Conservation (phyloP, 495 filamentous ascomycete genomes). For the Aspergillus ostianus region DNA sequence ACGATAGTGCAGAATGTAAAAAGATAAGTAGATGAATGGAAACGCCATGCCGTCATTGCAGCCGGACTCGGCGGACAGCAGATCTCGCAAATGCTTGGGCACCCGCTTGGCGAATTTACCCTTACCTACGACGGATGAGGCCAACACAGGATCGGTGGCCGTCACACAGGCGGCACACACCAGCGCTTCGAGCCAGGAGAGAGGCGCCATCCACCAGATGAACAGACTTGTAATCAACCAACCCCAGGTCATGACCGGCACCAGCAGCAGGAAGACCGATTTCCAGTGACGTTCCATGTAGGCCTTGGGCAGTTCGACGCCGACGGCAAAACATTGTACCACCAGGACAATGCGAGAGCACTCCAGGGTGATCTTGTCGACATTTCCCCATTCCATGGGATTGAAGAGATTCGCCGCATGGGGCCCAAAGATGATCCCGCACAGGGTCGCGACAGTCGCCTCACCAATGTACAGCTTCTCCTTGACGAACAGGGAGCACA, state of each 20-base stretch:
- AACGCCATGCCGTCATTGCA: constrained; percentile 99
- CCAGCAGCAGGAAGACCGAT: constrained; percentile 81
- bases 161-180: constrained; percentile 90
- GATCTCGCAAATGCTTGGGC: constrained; percentile 92
- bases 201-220: constrained; percentile 86
- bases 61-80: constrained; percentile 94
- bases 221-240: constrained; percentile 95
- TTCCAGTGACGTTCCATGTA: constrained; percentile 99
- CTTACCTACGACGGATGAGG: constrained; percentile 97
- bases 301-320: constrained; percentile 92
- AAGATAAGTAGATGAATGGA: constrained; percentile 90
- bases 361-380: constrained; percentile 93
- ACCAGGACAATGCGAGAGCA: constrained; percentile 97
- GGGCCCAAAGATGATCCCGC: constrained; percentile 96
- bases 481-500: constrained; percentile 96
- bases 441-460: constrained; percentile 93
- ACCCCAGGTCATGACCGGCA: constrained; percentile 97
- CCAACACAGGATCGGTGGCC: constrained; percentile 95
- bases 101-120: constrained; percentile 98
- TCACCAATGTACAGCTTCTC: constrained; percentile 98
- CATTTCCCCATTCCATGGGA: constrained; percentile 82
- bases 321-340: constrained; percentile 98
- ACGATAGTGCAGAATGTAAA: constrained; percentile 83
- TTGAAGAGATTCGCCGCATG: constrained; percentile 91
- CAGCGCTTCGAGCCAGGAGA: constrained; percentile 87